phyloP scores from a whole-genome alignment of 139 green algal species.

The Volvox africanus region DNA sequence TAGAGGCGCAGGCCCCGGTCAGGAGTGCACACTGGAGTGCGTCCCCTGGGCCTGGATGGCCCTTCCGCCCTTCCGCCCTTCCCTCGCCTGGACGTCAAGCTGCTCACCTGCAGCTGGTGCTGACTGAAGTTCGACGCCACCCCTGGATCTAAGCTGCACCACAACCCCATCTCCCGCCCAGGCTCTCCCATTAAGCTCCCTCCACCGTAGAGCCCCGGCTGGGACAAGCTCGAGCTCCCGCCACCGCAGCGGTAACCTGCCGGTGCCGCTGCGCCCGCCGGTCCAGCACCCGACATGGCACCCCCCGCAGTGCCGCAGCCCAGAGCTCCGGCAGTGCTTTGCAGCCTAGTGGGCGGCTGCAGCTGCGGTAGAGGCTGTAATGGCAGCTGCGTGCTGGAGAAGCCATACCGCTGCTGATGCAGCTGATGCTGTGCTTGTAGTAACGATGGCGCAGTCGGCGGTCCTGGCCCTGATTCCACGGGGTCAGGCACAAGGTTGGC shows the following conservation, averaged over 20 bases:
- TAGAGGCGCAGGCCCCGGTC: no score
- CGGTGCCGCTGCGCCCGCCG: not conserved
- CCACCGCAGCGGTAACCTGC: not conserved
- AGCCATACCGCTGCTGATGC: not conserved
- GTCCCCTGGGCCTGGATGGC: no score
- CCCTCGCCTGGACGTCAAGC: not conserved
- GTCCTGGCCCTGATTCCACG: not conserved
- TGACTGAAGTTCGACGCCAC: conserved; percentile 25
- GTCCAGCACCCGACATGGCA: not conserved
- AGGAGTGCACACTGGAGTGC: no score
- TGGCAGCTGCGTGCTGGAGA: not conserved
- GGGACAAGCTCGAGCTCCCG: not conserved
- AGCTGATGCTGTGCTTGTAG: not conserved
- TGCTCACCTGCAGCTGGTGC: conserved; percentile 18
- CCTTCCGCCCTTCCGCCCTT: no score
- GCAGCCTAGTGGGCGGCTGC: not conserved
- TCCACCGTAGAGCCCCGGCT: not conserved
- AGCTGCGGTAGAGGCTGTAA: not conserved
- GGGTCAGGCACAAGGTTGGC: conserved; percentile 37
- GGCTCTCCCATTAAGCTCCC: not conserved
- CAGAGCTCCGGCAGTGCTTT: not conserved
- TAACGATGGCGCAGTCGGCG: not conserved
- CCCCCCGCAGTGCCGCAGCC: not conserved
- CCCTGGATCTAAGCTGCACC: conserved; percentile 7
- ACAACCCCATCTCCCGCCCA: conserved; percentile 1